Evolutionary conservation across 805 yeast species (phyloP).

Genomic region (Kazachstania taianensis): DNA sequence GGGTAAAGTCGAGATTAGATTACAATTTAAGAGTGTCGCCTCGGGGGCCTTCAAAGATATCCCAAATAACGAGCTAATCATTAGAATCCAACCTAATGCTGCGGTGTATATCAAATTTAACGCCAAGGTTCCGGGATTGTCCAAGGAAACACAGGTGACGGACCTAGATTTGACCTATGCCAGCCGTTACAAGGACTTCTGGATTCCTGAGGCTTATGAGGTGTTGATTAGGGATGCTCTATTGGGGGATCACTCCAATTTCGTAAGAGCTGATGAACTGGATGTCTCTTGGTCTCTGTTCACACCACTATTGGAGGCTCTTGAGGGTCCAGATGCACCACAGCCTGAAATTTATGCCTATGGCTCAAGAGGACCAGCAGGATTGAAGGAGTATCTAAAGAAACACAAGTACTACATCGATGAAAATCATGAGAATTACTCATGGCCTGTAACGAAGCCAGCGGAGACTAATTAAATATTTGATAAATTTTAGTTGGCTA

Average conservation of each 20-base stretch:
- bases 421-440: conserved; percentile 53
- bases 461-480: too few species aligned
- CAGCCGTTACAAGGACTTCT: conserved; percentile 70
- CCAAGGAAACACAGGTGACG: conserved; percentile 71
- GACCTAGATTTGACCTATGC: conserved; percentile 86
- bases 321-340: conserved; percentile 67
- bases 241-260: conserved; percentile 90
- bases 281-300: conserved; percentile 88
- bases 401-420: conserved; percentile 62
- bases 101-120: conserved; percentile 90
- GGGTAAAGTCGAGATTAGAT: conserved; percentile 88
- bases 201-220: conserved; percentile 98
- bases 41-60: conserved; percentile 72
- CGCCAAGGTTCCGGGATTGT: conserved; percentile 86
- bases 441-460: conserved; percentile 80
- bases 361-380: conserved; percentile 84
- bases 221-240: conserved; percentile 84
- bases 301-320: conserved; percentile 76
- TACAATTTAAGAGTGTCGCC: conserved; percentile 83
- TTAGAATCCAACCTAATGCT: conserved; percentile 90
- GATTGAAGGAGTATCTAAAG: conserved; percentile 48
- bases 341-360: conserved; percentile 63
- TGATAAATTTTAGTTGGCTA: too few species aligned
- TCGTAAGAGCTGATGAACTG: conserved; percentile 95
- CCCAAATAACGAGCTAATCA: conserved; percentile 85